Conservation (phyloP, 192 early-diverging fungal species). For the Funneliformis mosseae region DNA sequence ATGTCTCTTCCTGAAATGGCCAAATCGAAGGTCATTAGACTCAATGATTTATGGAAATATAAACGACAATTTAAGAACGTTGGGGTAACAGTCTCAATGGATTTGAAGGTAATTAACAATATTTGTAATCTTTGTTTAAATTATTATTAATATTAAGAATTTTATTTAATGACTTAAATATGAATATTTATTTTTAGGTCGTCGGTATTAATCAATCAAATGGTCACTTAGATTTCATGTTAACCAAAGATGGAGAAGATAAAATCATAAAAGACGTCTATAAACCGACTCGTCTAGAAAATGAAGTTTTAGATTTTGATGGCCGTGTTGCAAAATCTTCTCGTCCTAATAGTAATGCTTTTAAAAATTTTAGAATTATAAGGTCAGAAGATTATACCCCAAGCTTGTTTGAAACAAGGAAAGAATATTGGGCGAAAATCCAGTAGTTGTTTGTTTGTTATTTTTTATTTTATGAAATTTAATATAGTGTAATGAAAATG, state of each 20-base stretch:
- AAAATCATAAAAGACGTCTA: neutral
- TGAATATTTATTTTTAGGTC: constrained; percentile 10
- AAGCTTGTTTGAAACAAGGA: neutral
- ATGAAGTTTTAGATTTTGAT: constrained; percentile 46
- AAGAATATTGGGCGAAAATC: constrained; percentile 25
- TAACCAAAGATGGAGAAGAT: neutral
- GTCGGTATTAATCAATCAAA: neutral
- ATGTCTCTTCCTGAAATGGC: constrained; percentile 3
- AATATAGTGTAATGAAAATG: no score
- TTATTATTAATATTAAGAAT: neutral
- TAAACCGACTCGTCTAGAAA: constrained; percentile 49
- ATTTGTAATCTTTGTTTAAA: no score
- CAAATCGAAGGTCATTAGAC: neutral
- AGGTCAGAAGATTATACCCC: neutral
- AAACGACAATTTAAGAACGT: constrained; percentile 4
- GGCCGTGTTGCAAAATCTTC: constrained; percentile 43
- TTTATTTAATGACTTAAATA: no score
- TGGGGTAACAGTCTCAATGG: constrained; percentile 1
- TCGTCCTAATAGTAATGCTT: constrained; percentile 53
- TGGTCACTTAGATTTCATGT: neutral
- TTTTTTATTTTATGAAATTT: no score
- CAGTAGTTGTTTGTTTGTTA: neutral
- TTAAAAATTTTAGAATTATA: constrained; percentile 25
- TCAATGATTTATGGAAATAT: neutral
- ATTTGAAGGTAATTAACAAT: neutral